Percentiles rank a stretch among this genome's conserved stretches.
Conservation (phyloP, 306 rosid genomes). For the Fragaria nilgerrensis region DNA sequence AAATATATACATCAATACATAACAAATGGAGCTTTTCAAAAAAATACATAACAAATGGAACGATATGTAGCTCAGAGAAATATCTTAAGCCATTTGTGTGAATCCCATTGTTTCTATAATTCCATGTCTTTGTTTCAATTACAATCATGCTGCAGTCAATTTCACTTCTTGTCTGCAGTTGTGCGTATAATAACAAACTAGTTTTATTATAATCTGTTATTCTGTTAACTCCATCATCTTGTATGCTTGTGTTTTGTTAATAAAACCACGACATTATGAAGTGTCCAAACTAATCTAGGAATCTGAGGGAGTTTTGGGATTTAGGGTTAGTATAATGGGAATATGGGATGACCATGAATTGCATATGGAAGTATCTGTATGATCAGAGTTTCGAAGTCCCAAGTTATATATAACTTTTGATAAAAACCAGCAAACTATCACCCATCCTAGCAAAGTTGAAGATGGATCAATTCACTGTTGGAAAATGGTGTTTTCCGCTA, state of each 20-base stretch:
- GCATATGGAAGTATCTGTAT: background rate
- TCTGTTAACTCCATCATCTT: background rate
- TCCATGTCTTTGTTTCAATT: background rate
- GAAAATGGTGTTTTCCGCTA: too few species aligned
- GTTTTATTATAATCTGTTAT: background rate
- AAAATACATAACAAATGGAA: background rate
- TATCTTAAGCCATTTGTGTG: slow-evolving; percentile 1
- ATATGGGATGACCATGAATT: background rate
- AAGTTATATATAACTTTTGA: background rate
- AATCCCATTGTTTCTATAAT: background rate
- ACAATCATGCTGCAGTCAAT: slow-evolving; percentile 4
- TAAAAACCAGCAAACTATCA: background rate
- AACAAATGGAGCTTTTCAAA: background rate
- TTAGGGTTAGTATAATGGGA: background rate
- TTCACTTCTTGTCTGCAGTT: background rate
- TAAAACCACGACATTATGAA: background rate
- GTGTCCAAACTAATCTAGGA: background rate
- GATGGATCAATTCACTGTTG: background rate
- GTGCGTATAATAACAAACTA: background rate
- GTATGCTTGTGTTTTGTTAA: background rate
- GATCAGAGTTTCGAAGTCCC: background rate
- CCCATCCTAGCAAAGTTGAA: background rate
- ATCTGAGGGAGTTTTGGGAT: background rate
- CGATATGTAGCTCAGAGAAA: background rate
- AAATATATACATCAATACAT: background rate